Evolutionary conservation across 192 early-diverging fungal genomes (phyloP).

Genomic region (Thamnidium elegans): DNA sequence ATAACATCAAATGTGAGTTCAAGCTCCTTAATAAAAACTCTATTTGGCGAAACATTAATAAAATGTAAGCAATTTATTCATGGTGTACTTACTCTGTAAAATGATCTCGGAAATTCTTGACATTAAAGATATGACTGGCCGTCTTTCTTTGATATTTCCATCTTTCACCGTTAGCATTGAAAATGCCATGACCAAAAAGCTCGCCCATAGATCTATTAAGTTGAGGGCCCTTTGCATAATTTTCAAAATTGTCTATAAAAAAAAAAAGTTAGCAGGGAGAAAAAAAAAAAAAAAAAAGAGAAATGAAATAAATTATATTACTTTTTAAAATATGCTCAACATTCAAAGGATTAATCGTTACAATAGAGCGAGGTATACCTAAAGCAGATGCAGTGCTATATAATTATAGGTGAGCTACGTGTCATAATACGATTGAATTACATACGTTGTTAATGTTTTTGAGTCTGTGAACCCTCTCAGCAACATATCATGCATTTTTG

Average conservation of each 20-base stretch:
- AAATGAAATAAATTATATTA: conserved; percentile 1
- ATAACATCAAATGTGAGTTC: neutral
- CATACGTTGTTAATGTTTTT: conserved; percentile 20
- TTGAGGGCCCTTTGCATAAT: conserved; percentile 40
- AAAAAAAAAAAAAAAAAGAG: neutral
- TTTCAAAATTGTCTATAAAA: conserved; percentile 32
- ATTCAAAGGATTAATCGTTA: conserved; percentile 28
- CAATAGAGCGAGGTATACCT: conserved; percentile 25
- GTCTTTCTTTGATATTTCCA: conserved; percentile 56
- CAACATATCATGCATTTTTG: conserved; percentile 23
- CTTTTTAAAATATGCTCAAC: conserved; percentile 39
- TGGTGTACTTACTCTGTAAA: conserved; percentile 27
- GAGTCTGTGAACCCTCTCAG: conserved; percentile 9
- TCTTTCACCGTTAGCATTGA: conserved; percentile 60
- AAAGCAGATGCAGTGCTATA: conserved; percentile 22
- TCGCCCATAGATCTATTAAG: conserved; percentile 44
- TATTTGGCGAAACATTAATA: conserved; percentile 19
- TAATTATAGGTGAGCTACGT: neutral
- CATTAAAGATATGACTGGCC: conserved; percentile 36
- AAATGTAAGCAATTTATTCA: neutral
- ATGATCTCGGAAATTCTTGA: conserved; percentile 39
- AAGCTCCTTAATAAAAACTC: conserved; percentile 9
- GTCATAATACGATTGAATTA: neutral
- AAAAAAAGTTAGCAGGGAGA: no score
- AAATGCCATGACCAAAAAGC: conserved; percentile 68